Conservation (phyloP, 139 green algal species). For the Desmodesmus armatus region DNA sequence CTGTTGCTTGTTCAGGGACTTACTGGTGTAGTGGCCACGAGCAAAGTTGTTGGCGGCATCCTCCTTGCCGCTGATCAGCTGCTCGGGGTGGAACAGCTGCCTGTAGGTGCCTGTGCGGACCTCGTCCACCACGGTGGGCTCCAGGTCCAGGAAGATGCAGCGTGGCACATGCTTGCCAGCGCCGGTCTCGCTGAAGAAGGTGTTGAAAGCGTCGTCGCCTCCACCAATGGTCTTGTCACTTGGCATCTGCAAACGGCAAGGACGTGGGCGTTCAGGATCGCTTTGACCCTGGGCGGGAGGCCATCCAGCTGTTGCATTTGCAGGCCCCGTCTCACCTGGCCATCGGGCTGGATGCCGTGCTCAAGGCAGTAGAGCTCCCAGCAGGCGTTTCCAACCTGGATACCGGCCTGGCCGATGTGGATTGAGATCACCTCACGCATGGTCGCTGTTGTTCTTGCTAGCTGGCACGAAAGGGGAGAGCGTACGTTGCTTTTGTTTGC, state of each 20-base stretch:
- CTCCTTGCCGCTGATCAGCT: conserved; percentile 98
- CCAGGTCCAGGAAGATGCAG: conserved; percentile 96
- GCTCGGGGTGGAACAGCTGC: conserved; percentile 98
- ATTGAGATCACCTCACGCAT: conserved; percentile 99
- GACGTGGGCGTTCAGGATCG: background rate
- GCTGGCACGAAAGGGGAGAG: background rate
- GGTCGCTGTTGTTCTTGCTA: conserved; percentile 38
- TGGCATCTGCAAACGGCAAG: conserved; percentile 82
- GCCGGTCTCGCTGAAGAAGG: conserved; percentile 97
- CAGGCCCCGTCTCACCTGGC: conserved; percentile 63
- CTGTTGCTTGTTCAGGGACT: conserved; percentile 1
- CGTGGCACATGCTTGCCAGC: conserved; percentile 96
- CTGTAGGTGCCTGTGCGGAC: conserved; percentile 96
- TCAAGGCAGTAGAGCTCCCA: conserved; percentile 99
- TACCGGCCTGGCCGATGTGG: conserved; percentile 94
- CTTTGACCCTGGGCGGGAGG: background rate
- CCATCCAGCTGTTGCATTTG: background rate
- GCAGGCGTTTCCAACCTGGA: conserved; percentile 97
- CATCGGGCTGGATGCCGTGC: conserved; percentile 98
- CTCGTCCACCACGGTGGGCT: conserved; percentile 97
- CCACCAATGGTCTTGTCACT: conserved; percentile 94
- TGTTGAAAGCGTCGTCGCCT: conserved; percentile 95
- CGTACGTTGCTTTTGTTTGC: background rate
- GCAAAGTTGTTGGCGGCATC: conserved; percentile 72
- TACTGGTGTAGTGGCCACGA: conserved; percentile 53